These are phyloP conservation scores for Tuber borchii DNA, from an alignment of 495 filamentous ascomycete genomes.

Conservation along the genomic window DNA sequence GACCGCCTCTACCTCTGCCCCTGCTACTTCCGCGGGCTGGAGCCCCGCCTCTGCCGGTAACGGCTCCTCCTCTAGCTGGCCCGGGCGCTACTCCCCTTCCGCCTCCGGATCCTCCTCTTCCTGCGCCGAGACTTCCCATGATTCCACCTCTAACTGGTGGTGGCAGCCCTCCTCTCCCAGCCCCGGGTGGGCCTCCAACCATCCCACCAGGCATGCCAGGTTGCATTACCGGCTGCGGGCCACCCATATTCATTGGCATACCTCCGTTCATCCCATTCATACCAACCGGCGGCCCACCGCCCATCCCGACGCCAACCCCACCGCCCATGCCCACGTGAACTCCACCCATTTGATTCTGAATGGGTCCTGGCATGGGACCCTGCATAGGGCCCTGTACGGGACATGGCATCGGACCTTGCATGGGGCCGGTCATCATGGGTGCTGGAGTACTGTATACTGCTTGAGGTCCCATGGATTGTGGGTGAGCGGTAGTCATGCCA, in stretches of 20 bases:
- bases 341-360: neutral
- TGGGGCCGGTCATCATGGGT: neutral
- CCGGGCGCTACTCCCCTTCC: neutral
- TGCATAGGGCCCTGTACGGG: neutral
- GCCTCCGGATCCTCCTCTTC: too few species aligned
- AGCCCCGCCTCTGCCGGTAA: slow-evolving; percentile 3
- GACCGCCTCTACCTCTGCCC: neutral
- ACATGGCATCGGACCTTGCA: neutral
- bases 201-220: neutral
- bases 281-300: neutral
- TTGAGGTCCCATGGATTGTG: neutral
- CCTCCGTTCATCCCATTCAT: neutral
- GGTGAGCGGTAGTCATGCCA: neutral
- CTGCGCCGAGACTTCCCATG: neutral
- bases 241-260: neutral
- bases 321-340: neutral
- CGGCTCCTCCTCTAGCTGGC: slow-evolving; percentile 7
- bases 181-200: neutral
- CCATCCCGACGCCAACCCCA: neutral
- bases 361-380: neutral
- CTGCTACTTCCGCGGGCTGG: neutral
- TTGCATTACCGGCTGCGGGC: neutral
- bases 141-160: slow-evolving; percentile 4
- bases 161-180: neutral
- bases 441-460: neutral